phyloP scores from a whole-genome alignment of 148 eudicot genomes.

The Oxyria digyna region DNA sequence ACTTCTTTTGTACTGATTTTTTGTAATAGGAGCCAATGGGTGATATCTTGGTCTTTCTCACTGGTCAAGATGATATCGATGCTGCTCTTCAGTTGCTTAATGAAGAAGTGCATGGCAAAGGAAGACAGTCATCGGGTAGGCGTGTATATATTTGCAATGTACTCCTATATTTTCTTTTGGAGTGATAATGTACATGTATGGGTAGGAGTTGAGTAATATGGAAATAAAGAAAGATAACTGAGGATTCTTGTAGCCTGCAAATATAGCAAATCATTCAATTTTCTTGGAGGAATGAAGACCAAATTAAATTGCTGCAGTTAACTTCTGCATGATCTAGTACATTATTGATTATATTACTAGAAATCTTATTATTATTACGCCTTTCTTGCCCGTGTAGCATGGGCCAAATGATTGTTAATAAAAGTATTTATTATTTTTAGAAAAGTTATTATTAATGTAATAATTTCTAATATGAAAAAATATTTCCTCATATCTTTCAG shows the following conservation, averaged over 20 bases:
- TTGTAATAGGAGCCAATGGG: conserved; percentile 67
- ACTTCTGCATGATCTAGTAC: not conserved
- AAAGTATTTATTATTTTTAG: too few relatives aligned
- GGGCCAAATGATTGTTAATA: too few relatives aligned
- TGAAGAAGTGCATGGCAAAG: conserved; percentile 56
- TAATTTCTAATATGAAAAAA: too few relatives aligned
- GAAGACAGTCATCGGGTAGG: conserved; percentile 48
- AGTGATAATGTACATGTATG: not conserved
- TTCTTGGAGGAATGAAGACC: not conserved
- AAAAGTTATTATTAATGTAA: too few relatives aligned
- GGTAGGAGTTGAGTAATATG: not conserved
- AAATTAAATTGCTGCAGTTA: not conserved
- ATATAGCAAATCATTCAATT: not conserved
- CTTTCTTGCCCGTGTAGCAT: too few relatives aligned
- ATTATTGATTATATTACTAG: too few relatives aligned
- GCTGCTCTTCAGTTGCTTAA: conserved; percentile 73
- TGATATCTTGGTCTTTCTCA: conserved; percentile 84
- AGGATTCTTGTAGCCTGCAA: not conserved
- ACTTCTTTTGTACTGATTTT: not conserved
- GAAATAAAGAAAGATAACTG: not conserved
- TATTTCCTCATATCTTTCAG: too few relatives aligned
- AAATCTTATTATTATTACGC: too few relatives aligned
- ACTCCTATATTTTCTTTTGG: not conserved
- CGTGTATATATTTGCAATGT: not conserved
- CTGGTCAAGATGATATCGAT: conserved; percentile 98